Evolutionary conservation across 2,329 filamentous ascomycete species (phyloP).

Genomic region (Zelopaecilomyces penicillatus): DNA sequence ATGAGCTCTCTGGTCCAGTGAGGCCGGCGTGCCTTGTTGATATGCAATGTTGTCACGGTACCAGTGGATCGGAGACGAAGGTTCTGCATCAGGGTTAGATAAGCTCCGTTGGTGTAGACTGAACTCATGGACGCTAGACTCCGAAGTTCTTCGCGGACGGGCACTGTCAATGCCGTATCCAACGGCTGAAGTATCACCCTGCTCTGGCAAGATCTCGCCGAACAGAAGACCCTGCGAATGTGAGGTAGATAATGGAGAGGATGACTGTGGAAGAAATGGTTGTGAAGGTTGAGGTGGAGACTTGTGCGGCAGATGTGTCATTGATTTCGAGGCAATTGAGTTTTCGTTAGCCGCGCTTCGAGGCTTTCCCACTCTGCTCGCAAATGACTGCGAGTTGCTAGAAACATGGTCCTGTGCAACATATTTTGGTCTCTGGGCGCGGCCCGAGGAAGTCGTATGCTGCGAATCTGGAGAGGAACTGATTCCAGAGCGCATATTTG

Average conservation of each 20-base stretch:
- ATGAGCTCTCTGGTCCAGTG: constrained; percentile 25
- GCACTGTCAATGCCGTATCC: constrained; percentile 53
- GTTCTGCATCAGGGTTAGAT: constrained; percentile 49
- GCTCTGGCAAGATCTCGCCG: constrained; percentile 61
- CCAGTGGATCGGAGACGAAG: constrained; percentile 59
- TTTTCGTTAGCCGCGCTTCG: constrained; percentile 26
- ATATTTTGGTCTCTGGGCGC: constrained; percentile 38
- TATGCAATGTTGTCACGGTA: constrained; percentile 37
- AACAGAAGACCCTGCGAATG: constrained; percentile 54
- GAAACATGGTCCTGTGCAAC: constrained; percentile 43
- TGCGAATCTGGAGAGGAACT: constrained; percentile 14
- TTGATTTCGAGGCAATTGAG: constrained; percentile 26
- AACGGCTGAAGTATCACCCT: constrained; percentile 41
- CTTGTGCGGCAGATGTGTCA: constrained; percentile 24
- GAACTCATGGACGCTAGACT: constrained; percentile 55
- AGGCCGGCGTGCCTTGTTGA: constrained; percentile 12
- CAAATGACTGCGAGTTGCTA: constrained; percentile 49
- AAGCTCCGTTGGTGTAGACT: constrained; percentile 43
- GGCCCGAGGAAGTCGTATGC: constrained; percentile 16
- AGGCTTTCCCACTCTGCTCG: constrained; percentile 50
- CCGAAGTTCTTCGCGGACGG: constrained; percentile 56
- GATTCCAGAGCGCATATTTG: constrained; percentile 25
- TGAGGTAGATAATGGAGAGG: constrained; percentile 25
- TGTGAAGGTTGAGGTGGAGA: constrained; percentile 25
- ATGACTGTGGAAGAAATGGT: constrained; percentile 15